A percentile compares a stretch with the other conserved stretches of the same genome.
Conservation (phyloP, 2,329 filamentous ascomycete genomes). For the Dactylonectria estremocensis region DNA sequence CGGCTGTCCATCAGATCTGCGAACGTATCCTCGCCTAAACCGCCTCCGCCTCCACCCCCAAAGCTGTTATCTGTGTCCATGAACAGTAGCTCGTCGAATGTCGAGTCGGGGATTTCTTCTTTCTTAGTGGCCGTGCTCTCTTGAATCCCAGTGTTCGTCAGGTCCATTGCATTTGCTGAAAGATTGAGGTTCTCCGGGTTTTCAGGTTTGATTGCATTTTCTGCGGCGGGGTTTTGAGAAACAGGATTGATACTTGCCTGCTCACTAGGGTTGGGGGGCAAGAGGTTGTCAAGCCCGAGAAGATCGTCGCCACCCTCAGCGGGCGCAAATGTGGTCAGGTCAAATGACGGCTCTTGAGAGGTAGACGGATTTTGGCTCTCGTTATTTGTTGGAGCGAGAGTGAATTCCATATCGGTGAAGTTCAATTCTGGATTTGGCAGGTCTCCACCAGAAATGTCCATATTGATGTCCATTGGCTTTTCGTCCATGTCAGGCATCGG, state of each 20-base stretch:
- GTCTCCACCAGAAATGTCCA: conserved; percentile 36
- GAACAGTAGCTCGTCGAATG: conserved; percentile 63
- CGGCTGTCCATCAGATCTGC: conserved; percentile 65
- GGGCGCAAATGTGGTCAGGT: conserved; percentile 61
- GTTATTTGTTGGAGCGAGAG: conserved; percentile 61
- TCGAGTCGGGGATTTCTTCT: conserved; percentile 47
- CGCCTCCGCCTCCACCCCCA: conserved; percentile 45
- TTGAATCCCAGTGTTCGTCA: conserved; percentile 11
- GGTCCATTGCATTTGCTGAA: not conserved
- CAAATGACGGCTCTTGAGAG: conserved; percentile 59
- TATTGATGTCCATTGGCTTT: conserved; percentile 42
- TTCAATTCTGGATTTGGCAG: conserved; percentile 58
- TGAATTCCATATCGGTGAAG: conserved; percentile 72
- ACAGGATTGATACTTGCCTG: conserved; percentile 32
- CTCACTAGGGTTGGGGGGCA: conserved; percentile 45
- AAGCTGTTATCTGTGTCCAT: conserved; percentile 57
- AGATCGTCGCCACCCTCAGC: conserved; percentile 51
- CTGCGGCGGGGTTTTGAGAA: conserved; percentile 30
- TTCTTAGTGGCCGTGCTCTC: conserved; percentile 29
- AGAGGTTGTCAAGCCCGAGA: conserved; percentile 49
- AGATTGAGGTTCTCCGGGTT: conserved; percentile 17
- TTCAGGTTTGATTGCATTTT: conserved; percentile 33
- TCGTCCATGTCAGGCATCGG: conserved; percentile 49
- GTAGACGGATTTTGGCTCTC: conserved; percentile 44
- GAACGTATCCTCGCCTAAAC: conserved; percentile 59